These are phyloP conservation scores for Lunularia cruciata DNA, from an alignment of 225 moss, liverwort and hornwort species.

Conservation along the genomic window DNA sequence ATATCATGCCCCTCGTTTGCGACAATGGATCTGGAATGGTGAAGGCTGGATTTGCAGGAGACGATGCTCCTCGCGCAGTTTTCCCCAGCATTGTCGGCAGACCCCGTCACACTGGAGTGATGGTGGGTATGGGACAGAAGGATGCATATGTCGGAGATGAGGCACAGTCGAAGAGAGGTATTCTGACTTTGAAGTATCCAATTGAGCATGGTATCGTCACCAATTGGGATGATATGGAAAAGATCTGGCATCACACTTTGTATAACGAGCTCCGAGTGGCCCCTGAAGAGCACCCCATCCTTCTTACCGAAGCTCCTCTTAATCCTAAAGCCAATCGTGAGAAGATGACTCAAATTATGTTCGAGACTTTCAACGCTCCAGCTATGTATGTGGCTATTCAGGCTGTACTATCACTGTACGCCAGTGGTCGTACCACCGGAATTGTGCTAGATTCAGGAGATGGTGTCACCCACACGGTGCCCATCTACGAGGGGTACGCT, in stretches of 20 bases:
- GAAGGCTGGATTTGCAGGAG: slow-evolving; percentile 43
- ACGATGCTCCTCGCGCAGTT: slow-evolving; percentile 40
- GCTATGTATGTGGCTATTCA: slow-evolving; percentile 61
- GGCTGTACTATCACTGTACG: slow-evolving; percentile 54
- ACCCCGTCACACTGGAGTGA: slow-evolving; percentile 64
- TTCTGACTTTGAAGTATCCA: slow-evolving; percentile 66
- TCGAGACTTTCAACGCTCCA: slow-evolving; percentile 68
- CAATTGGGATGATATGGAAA: slow-evolving; percentile 84
- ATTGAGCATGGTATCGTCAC: slow-evolving; percentile 76
- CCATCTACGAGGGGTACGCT: slow-evolving; percentile 57
- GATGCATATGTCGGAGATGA: slow-evolving; percentile 57
- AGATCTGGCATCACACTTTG: slow-evolving; percentile 53
- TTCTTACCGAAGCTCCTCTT: slow-evolving; percentile 65
- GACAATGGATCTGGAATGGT: slow-evolving; percentile 80
- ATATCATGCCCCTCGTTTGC: slow-evolving; percentile 51
- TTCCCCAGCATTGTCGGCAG: slow-evolving; percentile 37
- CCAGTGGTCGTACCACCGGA: slow-evolving; percentile 74
- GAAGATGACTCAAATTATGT: slow-evolving; percentile 84
- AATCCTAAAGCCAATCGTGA: slow-evolving; percentile 80
- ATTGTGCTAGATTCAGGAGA: slow-evolving; percentile 70
- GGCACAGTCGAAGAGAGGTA: slow-evolving; percentile 73
- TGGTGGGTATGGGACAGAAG: slow-evolving; percentile 61
- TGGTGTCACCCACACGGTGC: slow-evolving; percentile 71
- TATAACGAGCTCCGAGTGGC: slow-evolving; percentile 67
- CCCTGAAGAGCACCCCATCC: slow-evolving; percentile 67